Evolutionary conservation across 2,329 filamentous ascomycete genomes (phyloP).

Genomic region (Penicillium polonicum): DNA sequence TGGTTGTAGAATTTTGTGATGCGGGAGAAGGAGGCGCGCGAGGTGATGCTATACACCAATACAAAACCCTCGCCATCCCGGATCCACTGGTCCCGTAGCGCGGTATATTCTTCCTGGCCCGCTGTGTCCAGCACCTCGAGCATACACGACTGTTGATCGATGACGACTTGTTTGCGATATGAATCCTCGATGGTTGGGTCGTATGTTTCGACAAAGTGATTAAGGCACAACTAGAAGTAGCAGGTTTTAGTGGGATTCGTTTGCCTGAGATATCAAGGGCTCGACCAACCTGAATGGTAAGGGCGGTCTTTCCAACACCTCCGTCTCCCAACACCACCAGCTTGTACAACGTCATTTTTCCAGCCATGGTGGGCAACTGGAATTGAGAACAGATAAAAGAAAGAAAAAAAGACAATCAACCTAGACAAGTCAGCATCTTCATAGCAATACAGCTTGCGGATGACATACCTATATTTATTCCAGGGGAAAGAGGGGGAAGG

Average conservation of each 20-base stretch:
- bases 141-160: slow-evolving; percentile 95
- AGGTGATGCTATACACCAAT: slow-evolving; percentile 97
- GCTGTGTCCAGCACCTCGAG: slow-evolving; percentile 96
- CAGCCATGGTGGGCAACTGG: slow-evolving; percentile 63
- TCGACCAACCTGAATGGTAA: slow-evolving; percentile 71
- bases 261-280: neutral
- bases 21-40: slow-evolving; percentile 87
- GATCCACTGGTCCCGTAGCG: slow-evolving; percentile 96
- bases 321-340: slow-evolving; percentile 92
- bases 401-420: slow-evolving; percentile 8
- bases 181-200: slow-evolving; percentile 69
- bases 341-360: slow-evolving; percentile 94
- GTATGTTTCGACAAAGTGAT: slow-evolving; percentile 96
- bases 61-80: slow-evolving; percentile 96
- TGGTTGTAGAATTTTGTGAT: slow-evolving; percentile 96
- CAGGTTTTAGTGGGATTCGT: slow-evolving; percentile 7
- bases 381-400: neutral
- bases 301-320: slow-evolving; percentile 88
- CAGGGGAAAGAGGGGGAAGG: slow-evolving; percentile 1
- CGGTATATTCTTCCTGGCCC: slow-evolving; percentile 97
- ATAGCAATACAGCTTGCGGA: neutral
- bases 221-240: slow-evolving; percentile 72
- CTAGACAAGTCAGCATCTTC: neutral
- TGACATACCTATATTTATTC: neutral
- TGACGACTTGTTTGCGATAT: slow-evolving; percentile 71